A percentile compares a stretch with the other conserved stretches of the same genome.
phyloP scores from a whole-genome alignment of 2,329 filamentous ascomycete species.

The Alternaria novae-zelandiae region DNA sequence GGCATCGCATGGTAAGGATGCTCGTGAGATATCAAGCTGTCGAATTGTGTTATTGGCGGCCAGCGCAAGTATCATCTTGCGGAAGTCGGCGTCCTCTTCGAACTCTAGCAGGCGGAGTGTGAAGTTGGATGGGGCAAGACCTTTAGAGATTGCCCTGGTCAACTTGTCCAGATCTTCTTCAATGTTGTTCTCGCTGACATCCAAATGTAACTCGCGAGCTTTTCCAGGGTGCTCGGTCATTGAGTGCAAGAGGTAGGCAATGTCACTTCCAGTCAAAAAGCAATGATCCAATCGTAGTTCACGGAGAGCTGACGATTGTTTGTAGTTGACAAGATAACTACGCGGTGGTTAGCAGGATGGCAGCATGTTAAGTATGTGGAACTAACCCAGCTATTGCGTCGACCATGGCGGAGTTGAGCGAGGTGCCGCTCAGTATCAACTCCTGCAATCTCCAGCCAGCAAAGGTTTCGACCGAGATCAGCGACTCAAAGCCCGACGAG shows the following conservation, averaged over 20 bases:
- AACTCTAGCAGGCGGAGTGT: slow-evolving; percentile 74
- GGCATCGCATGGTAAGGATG: slow-evolving; percentile 72
- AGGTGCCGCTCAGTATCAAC: slow-evolving; percentile 68
- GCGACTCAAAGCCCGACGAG: slow-evolving; percentile 66
- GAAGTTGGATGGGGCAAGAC: slow-evolving; percentile 66
- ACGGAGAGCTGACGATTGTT: slow-evolving; percentile 64
- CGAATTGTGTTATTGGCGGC: slow-evolving; percentile 67
- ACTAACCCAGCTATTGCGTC: slow-evolving; percentile 63
- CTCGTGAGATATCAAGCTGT: slow-evolving; percentile 72
- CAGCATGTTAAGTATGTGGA: neutral
- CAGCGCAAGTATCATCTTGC: slow-evolving; percentile 67
- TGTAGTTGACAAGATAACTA: slow-evolving; percentile 66
- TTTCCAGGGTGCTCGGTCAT: slow-evolving; percentile 61
- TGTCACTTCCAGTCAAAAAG: slow-evolving; percentile 67
- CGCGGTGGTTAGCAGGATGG: slow-evolving; percentile 42
- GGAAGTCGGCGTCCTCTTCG: slow-evolving; percentile 68
- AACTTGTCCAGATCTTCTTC: slow-evolving; percentile 60
- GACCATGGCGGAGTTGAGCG: slow-evolving; percentile 67
- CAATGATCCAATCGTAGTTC: slow-evolving; percentile 71
- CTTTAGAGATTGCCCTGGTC: slow-evolving; percentile 58
- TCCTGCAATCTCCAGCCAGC: slow-evolving; percentile 72
- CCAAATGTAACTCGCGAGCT: slow-evolving; percentile 66
- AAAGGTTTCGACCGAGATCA: slow-evolving; percentile 71
- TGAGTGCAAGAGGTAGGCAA: slow-evolving; percentile 69
- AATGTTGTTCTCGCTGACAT: slow-evolving; percentile 69